phyloP scores from a whole-genome alignment of 176 grass and related monocot species.

The Carex cristatella region DNA sequence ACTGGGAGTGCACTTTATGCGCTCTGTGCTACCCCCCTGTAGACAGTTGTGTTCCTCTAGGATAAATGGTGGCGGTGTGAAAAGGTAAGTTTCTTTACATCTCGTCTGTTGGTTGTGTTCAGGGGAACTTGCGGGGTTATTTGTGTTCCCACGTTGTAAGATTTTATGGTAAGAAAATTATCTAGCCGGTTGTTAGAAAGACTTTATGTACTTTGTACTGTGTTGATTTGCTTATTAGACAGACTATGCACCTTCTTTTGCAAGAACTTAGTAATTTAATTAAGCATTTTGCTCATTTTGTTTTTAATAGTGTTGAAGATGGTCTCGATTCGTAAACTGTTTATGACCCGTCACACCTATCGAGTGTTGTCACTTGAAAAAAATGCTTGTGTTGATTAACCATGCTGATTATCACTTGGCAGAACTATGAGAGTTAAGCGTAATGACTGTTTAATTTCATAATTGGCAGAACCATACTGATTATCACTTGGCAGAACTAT shows the following conservation, averaged over 20 bases:
- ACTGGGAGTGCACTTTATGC: slow-evolving; percentile 33
- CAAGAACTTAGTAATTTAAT: slow-evolving; percentile 11
- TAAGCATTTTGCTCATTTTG: background rate
- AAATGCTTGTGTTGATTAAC: background rate
- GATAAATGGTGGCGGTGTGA: background rate
- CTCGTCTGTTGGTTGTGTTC: background rate
- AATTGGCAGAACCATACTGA: background rate
- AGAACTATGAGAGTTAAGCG: background rate
- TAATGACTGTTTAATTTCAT: background rate
- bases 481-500: background rate
- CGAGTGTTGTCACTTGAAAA: background rate
- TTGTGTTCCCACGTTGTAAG: slow-evolving; percentile 1
- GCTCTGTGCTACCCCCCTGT: slow-evolving; percentile 32
- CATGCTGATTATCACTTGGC: background rate
- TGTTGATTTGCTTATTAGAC: slow-evolving; percentile 12
- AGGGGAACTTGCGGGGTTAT: background rate
- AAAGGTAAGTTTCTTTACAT: background rate
- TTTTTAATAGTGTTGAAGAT: background rate
- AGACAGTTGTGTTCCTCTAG: background rate
- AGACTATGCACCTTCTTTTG: slow-evolving; percentile 2
- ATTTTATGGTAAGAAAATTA: slow-evolving; percentile 1
- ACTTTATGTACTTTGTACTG: background rate
- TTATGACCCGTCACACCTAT: background rate
- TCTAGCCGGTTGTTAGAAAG: background rate
- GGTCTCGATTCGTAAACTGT: background rate